Evolutionary conservation across 192 early-diverging fungal species (phyloP).

Genomic region (Funneliformis mosseae): DNA sequence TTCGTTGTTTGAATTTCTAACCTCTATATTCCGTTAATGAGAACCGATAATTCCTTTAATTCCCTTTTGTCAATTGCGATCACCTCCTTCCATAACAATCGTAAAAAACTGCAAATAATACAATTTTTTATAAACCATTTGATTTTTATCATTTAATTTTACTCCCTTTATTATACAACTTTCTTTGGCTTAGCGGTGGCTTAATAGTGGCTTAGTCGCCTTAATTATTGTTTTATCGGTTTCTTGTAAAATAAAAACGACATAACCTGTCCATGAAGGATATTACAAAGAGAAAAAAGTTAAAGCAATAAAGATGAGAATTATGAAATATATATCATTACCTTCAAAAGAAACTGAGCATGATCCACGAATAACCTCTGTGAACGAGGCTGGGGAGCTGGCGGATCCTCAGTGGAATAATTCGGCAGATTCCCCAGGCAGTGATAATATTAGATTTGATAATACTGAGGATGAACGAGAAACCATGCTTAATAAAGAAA

Average conservation of each 20-base stretch:
- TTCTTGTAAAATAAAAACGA: not conserved
- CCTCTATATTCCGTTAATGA: too few relatives aligned
- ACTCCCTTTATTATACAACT: too few relatives aligned
- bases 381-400: not conserved
- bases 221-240: not conserved
- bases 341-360: not conserved
- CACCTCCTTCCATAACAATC: too few relatives aligned
- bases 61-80: too few relatives aligned
- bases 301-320: not conserved
- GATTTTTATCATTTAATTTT: too few relatives aligned
- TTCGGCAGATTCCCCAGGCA: not conserved
- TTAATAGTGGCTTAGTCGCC: not conserved
- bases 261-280: not conserved
- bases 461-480: slow-evolving; percentile 9
- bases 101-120: too few relatives aligned
- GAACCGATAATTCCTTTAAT: too few relatives aligned
- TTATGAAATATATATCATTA: not conserved
- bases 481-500: slow-evolving; percentile 14
- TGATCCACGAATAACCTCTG: not conserved
- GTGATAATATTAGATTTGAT: not conserved
- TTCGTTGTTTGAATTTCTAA: too few relatives aligned
- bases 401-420: too few relatives aligned
- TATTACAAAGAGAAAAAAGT: not conserved
- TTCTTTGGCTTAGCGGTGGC: not conserved
- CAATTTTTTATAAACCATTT: too few relatives aligned